These are phyloP conservation scores for Cladosporium sp. DNA, from an alignment of 2,329 filamentous ascomycete genomes.

Conservation along the genomic window DNA sequence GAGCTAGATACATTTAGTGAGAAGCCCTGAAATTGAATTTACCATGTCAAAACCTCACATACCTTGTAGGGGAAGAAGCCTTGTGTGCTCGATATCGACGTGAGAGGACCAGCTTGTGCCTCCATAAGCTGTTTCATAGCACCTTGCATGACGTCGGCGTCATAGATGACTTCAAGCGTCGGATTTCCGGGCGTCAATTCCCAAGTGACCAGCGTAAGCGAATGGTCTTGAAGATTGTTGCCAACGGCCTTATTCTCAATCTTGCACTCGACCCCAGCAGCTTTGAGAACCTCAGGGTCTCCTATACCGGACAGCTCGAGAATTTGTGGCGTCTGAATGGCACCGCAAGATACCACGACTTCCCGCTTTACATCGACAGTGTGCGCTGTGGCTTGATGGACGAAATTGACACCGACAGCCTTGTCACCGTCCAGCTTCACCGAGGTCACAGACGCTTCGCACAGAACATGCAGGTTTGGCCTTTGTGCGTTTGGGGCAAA, in stretches of 20 bases:
- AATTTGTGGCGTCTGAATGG: slow-evolving; percentile 65
- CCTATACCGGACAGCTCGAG: slow-evolving; percentile 65
- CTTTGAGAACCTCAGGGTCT: slow-evolving; percentile 51
- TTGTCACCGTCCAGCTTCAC: slow-evolving; percentile 47
- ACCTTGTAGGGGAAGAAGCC: slow-evolving; percentile 41
- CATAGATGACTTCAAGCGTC: slow-evolving; percentile 34
- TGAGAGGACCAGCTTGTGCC: slow-evolving; percentile 36
- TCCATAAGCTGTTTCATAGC: slow-evolving; percentile 37
- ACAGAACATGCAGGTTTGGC: slow-evolving; percentile 50
- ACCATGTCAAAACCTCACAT: not conserved
- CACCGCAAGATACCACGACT: slow-evolving; percentile 52
- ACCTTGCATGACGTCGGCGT: slow-evolving; percentile 35
- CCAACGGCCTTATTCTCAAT: slow-evolving; percentile 62
- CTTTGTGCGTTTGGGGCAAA: slow-evolving; percentile 39
- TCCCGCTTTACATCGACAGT: slow-evolving; percentile 42
- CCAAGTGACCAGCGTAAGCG: slow-evolving; percentile 39
- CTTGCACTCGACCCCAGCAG: slow-evolving; percentile 54
- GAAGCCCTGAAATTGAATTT: too few relatives aligned
- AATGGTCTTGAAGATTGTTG: slow-evolving; percentile 63
- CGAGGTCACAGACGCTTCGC: slow-evolving; percentile 48
- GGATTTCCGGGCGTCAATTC: slow-evolving; percentile 32
- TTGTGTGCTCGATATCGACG: slow-evolving; percentile 36
- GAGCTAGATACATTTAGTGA: slow-evolving; percentile 18
- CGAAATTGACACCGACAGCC: slow-evolving; percentile 47
- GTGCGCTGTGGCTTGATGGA: slow-evolving; percentile 38